Base-by-base conservation (phyloP, 768 basidiomycete genomes). In the Hydnum rufescens region DNA sequence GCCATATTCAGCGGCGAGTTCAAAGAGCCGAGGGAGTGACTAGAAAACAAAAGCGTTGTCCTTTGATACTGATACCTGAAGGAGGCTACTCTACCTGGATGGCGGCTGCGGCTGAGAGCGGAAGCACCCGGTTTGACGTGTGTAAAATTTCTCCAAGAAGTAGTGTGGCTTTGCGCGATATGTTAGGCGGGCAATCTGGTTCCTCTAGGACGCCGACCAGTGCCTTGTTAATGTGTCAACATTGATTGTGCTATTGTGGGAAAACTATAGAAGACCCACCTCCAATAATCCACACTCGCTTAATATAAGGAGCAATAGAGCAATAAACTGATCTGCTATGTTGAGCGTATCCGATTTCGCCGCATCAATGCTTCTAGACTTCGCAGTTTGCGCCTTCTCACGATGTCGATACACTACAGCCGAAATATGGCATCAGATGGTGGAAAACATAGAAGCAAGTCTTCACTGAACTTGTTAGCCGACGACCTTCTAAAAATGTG, bases 381-480 rank as follows among this genome's bases (percentile, higher is more conserved):
- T 0, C 53, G 19, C 16, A 32, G 42, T 16, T 44, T 28, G 52
- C 25, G 46, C 52, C 26, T 53, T 55, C 51, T 53, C 49, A n/a
- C 51, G 53, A 22, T 28, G 8, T 8, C 54, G 51, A 48, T 53
- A 59, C 53, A 60, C 53, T 56, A 50, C 23, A 49, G 5, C 18
- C 28, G 47, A 53, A 51, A 54, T 5, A 18, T 28, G 4, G 42
- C n/a, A 13, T 31, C 30, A 25, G 22, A 4, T 32, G 5, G 8
- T 54, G 6, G 5, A 36, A 32, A 23, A 19, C 29, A 18, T 49
- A 32, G 32, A 59, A 78, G 55, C 61, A n/a, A n/a, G n/a, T n/a
- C n/a, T n/a, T n/a, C n/a, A n/a, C n/a, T n/a, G n/a, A n/a, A 90
- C 90, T 82, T 2, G 89, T 93, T 51, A 95, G 65, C 28, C 90